A percentile compares a stretch with the other conserved stretches of the same genome.
phyloP scores from a whole-genome alignment of 176 grass and related monocot species.

The Microstegium vimineum region DNA sequence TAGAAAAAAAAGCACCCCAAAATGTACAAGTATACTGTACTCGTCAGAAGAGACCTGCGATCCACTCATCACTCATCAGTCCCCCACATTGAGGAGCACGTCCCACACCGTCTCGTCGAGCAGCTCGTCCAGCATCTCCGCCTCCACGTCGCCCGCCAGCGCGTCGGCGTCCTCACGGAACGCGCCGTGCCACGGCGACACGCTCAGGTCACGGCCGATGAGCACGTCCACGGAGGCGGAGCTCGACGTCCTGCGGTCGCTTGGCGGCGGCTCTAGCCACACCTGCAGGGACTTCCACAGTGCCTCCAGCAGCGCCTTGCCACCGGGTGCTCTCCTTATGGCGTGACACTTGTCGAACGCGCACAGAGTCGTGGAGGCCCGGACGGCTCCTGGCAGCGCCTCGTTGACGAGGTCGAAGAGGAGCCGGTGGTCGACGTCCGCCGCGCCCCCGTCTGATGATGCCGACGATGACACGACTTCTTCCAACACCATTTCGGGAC shows the following conservation, averaged over 20 bases:
- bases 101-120: slow-evolving; percentile 74
- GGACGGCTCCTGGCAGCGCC: slow-evolving; percentile 39
- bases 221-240: slow-evolving; percentile 46
- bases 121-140: slow-evolving; percentile 61
- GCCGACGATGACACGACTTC: slow-evolving; percentile 50
- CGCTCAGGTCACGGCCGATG: slow-evolving; percentile 59
- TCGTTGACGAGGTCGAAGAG: slow-evolving; percentile 85
- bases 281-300: slow-evolving; percentile 45
- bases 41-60: not conserved
- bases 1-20: not conserved
- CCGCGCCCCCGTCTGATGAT: not conserved
- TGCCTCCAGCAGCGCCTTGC: slow-evolving; percentile 52
- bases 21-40: slow-evolving; percentile 46
- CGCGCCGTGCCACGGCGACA: slow-evolving; percentile 45
- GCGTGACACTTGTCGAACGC: slow-evolving; percentile 42
- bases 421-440: slow-evolving; percentile 43
- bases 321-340: slow-evolving; percentile 1
- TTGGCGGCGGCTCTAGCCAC: slow-evolving; percentile 3
- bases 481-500: slow-evolving; percentile 61
- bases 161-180: slow-evolving; percentile 51
- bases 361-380: slow-evolving; percentile 17
- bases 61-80: not conserved
- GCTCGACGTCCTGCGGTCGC: not conserved
- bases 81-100: slow-evolving; percentile 62
- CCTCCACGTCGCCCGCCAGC: slow-evolving; percentile 50